A percentile compares a stretch with the other conserved stretches of the same genome.
These are phyloP conservation scores for Epichloe gansuensis DNA, from an alignment of 2,329 filamentous ascomycete species.

Conservation along the genomic window DNA sequence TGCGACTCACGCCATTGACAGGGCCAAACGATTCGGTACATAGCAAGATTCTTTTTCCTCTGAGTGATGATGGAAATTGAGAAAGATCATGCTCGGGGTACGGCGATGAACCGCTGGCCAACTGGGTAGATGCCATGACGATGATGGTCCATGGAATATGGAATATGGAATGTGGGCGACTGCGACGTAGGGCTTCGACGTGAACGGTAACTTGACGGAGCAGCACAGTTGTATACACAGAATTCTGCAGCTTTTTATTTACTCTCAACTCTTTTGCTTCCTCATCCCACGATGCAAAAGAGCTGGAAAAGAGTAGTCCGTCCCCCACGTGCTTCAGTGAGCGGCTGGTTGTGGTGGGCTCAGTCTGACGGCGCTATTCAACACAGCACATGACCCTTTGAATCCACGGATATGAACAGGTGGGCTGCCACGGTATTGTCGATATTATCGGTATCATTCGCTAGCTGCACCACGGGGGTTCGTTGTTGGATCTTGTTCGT, in stretches of 20 bases:
- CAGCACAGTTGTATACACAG: no score
- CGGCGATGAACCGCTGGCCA: slow-evolving; percentile 4
- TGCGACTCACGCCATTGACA: slow-evolving; percentile 61
- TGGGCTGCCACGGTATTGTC: slow-evolving; percentile 8
- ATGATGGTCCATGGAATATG: neutral
- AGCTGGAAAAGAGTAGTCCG: neutral
- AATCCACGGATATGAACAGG: slow-evolving; percentile 8
- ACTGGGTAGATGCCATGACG: slow-evolving; percentile 7
- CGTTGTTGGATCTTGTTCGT: slow-evolving; percentile 18
- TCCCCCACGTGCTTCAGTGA: slow-evolving; percentile 14
- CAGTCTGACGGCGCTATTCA: slow-evolving; percentile 1
- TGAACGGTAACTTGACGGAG: neutral
- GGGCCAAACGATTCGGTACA: slow-evolving; percentile 61
- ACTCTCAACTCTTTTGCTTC: neutral
- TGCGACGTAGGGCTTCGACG: neutral
- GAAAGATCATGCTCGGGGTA: slow-evolving; percentile 26
- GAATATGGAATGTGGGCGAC: neutral
- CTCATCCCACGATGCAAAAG: neutral
- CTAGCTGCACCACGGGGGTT: slow-evolving; percentile 18
- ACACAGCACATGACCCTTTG: slow-evolving; percentile 10
- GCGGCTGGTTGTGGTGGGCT: neutral
- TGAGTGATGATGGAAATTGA: slow-evolving; percentile 34
- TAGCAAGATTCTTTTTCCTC: slow-evolving; percentile 49
- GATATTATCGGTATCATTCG: slow-evolving; percentile 14
- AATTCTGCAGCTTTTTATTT: neutral